Evolutionary conservation across 441 rosid genomes (phyloP).

Genomic region (Euphorbia corollata): DNA sequence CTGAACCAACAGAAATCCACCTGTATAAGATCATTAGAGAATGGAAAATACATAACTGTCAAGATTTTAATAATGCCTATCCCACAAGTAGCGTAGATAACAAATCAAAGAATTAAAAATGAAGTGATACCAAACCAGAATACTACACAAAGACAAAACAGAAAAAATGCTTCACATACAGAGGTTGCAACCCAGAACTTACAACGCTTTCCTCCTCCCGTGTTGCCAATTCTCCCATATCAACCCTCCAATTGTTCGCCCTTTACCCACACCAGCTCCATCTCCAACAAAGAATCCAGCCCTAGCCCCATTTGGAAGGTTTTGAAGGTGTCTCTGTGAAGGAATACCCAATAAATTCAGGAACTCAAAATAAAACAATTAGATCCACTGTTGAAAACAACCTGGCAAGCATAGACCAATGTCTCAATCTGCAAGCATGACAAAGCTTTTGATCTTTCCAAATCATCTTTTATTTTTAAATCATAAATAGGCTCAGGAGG

Average conservation of each 20-base stretch:
- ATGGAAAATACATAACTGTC: slow-evolving; percentile 13
- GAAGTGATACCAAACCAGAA: not conserved
- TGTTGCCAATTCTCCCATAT: slow-evolving; percentile 95
- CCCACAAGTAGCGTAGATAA: slow-evolving; percentile 14
- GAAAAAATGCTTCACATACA: slow-evolving; percentile 3
- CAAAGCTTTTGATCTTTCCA: slow-evolving; percentile 66
- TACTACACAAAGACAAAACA: not conserved
- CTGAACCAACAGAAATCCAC: slow-evolving; percentile 99
- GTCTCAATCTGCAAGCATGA: slow-evolving; percentile 99
- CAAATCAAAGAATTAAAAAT: not conserved
- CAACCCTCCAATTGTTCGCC: slow-evolving; percentile 92
- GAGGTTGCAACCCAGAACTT: slow-evolving; percentile 32
- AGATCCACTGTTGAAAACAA: slow-evolving; percentile 29
- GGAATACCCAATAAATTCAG: slow-evolving; percentile 24
- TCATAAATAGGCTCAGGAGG: slow-evolving; percentile 92
- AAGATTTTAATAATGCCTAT: not conserved
- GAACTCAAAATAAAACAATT: slow-evolving; percentile 20
- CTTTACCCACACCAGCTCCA: slow-evolving; percentile 99
- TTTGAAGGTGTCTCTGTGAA: slow-evolving; percentile 85
- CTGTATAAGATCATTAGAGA: slow-evolving; percentile 41
- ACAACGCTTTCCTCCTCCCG: slow-evolving; percentile 80
- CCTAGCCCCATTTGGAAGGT: slow-evolving; percentile 75
- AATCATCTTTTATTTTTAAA: slow-evolving; percentile 61
- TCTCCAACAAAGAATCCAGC: slow-evolving; percentile 98
- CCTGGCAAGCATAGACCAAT: slow-evolving; percentile 95